These are phyloP conservation scores for Trapa incisa DNA, from an alignment of 345 rosid genomes.

Conservation along the genomic window DNA sequence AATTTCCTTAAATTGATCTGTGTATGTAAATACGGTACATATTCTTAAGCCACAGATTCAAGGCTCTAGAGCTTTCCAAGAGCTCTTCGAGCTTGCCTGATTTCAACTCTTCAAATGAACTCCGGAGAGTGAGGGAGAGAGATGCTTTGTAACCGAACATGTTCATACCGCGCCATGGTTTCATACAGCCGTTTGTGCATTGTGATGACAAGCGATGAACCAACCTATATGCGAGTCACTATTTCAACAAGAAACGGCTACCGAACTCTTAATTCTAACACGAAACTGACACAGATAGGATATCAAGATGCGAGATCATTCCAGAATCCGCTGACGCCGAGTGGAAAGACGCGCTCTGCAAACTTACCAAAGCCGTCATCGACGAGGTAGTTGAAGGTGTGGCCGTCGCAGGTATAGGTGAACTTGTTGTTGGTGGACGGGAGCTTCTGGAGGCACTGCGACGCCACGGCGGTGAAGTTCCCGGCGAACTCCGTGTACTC, in stretches of 20 bases:
- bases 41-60: background rate
- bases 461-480: constrained; percentile 52
- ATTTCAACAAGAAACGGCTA: background rate
- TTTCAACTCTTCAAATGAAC: background rate
- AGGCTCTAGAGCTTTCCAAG: background rate
- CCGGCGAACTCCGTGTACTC: constrained; percentile 60
- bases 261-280: background rate
- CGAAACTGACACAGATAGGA: background rate
- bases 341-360: background rate
- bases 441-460: constrained; percentile 62
- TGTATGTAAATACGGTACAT: no score
- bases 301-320: background rate
- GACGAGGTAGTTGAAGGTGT: constrained; percentile 61
- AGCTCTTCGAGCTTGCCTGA: background rate
- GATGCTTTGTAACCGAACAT: background rate
- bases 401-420: constrained; percentile 65
- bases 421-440: constrained; percentile 55
- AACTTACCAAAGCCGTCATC: constrained; percentile 47
- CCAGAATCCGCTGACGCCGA: background rate
- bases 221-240: background rate
- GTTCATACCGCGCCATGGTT: background rate
- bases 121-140: background rate
- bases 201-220: background rate
- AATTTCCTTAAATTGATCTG: background rate
- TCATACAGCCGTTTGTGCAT: background rate